These are phyloP conservation scores for Naganishia sp. DNA, from an alignment of 1,284 basidiomycete species.

Conservation along the genomic window DNA sequence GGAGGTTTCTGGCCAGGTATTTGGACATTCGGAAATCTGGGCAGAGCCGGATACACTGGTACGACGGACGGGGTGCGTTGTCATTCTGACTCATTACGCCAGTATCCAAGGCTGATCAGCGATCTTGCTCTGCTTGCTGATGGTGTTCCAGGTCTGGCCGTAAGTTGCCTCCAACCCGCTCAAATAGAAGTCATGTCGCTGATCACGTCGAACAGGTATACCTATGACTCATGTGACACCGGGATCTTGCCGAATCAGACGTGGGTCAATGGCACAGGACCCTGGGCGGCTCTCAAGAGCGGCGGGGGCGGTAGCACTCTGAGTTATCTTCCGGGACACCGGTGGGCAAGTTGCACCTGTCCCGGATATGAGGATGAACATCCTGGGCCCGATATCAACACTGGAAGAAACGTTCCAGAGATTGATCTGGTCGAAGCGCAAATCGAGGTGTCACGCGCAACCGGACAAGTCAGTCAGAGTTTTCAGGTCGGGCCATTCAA, in stretches of 20 bases:
- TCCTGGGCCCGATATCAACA: constrained; percentile 61
- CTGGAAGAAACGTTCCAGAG: constrained; percentile 64
- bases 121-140: not conserved
- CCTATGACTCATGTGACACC: constrained; percentile 48
- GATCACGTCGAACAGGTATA: constrained; percentile 40
- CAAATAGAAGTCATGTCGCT: not conserved
- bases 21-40: constrained; percentile 57
- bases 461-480: constrained; percentile 62
- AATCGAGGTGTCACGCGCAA: constrained; percentile 36
- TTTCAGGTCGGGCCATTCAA: constrained; percentile 61
- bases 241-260: constrained; percentile 54
- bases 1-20: constrained; percentile 59
- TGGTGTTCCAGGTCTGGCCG: constrained; percentile 57
- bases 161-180: not conserved
- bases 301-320: constrained; percentile 42
- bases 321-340: constrained; percentile 57
- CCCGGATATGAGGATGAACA: constrained; percentile 60
- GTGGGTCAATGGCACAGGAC: constrained; percentile 48
- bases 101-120: not conserved
- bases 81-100: not conserved
- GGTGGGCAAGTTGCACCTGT: constrained; percentile 59
- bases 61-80: constrained; percentile 66
- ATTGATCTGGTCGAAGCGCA: constrained; percentile 70
- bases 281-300: constrained; percentile 48
- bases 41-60: constrained; percentile 58